phyloP scores from a whole-genome alignment of 345 rosid species.

The Brassica cretica region DNA sequence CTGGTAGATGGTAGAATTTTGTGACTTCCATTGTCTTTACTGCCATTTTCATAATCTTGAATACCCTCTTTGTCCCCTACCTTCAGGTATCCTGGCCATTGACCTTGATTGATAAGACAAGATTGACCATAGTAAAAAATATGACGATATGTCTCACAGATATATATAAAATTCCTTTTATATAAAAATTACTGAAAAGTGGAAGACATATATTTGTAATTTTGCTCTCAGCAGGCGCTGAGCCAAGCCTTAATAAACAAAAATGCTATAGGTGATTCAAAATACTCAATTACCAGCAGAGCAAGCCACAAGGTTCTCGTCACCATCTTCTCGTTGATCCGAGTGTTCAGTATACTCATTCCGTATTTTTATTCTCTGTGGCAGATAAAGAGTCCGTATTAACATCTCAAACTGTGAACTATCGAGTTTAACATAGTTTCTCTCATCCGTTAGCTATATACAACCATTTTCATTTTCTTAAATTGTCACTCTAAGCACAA shows the following conservation, averaged over 20 bases:
- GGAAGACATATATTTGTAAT: not conserved
- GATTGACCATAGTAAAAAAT: constrained; percentile 4
- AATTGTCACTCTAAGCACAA: constrained; percentile 45
- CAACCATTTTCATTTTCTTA: constrained; percentile 50
- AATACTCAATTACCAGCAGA: constrained; percentile 62
- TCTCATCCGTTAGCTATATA: not conserved
- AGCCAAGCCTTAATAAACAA: not conserved
- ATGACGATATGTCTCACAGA: not conserved
- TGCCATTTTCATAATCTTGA: constrained; percentile 53
- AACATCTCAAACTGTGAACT: constrained; percentile 62
- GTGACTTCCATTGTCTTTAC: constrained; percentile 59
- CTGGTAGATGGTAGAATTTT: constrained; percentile 54
- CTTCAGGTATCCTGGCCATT: constrained; percentile 50
- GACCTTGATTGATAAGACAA: not conserved
- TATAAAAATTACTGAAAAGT: not conserved
- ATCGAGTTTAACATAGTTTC: constrained; percentile 57
- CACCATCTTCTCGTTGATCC: constrained; percentile 68
- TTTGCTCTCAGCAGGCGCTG: not conserved
- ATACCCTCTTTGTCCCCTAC: constrained; percentile 66
- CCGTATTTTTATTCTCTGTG: constrained; percentile 53
- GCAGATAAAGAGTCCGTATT: constrained; percentile 53
- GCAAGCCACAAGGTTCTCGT: constrained; percentile 61
- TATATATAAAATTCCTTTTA: not conserved
- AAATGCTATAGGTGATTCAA: constrained; percentile 13
- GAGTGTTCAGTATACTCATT: constrained; percentile 53